Evolutionary conservation across 805 yeast species (phyloP).

Genomic region (Zygotorulaspora sp.): DNA sequence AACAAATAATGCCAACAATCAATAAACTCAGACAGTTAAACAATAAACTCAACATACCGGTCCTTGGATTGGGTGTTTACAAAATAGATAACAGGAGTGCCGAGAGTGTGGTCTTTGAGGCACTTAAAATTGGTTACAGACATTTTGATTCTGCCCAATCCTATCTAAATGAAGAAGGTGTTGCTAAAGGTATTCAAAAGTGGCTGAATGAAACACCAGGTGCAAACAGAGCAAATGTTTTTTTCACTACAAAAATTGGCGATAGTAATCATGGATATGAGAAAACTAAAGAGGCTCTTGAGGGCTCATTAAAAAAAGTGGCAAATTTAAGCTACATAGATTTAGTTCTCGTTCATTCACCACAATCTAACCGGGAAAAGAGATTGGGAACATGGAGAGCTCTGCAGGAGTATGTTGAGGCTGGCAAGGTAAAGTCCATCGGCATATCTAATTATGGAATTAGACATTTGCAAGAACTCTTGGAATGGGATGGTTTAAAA

Average conservation of each 20-base stretch:
- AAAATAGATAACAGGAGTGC: conserved; percentile 56
- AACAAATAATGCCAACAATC: not conserved
- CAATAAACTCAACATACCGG: conserved; percentile 63
- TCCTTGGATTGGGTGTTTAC: conserved; percentile 74
- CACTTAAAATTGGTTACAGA: conserved; percentile 78
- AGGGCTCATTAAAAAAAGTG: conserved; percentile 41
- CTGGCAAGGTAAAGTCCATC: conserved; percentile 61
- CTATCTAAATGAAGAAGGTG: conserved; percentile 59
- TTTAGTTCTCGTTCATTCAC: conserved; percentile 20
- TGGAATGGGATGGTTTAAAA: conserved; percentile 39
- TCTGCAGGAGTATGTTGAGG: conserved; percentile 56
- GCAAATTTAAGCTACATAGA: conserved; percentile 28
- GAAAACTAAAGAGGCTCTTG: conserved; percentile 57
- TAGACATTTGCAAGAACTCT: conserved; percentile 45
- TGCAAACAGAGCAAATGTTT: conserved; percentile 50
- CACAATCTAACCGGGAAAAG: conserved; percentile 45
- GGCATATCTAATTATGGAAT: conserved; percentile 74
- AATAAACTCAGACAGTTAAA: conserved; percentile 20
- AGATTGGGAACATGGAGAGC: conserved; percentile 66
- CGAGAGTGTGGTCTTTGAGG: conserved; percentile 66
- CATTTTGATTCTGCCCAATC: conserved; percentile 65
- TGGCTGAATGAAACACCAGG: conserved; percentile 38
- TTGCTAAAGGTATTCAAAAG: conserved; percentile 50
- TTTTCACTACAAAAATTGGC: conserved; percentile 76
- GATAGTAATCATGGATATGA: conserved; percentile 69